phyloP scores from a whole-genome alignment of 495 filamentous ascomycete species.

The Pyronema omphalodes region DNA sequence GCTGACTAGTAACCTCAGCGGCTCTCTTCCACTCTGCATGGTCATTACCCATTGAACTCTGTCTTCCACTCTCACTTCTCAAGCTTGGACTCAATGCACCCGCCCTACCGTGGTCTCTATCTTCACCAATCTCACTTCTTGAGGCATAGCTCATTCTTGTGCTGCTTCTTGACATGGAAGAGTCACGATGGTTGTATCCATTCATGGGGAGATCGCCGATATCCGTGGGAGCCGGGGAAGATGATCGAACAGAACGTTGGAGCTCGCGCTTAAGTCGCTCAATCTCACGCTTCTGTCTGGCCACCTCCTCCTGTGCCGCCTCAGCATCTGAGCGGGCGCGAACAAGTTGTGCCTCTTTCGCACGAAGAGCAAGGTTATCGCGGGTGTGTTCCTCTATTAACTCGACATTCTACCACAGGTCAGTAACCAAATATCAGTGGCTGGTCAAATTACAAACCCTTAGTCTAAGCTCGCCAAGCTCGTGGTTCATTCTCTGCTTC shows the following conservation, averaged over 20 bases:
- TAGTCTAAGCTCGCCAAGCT: constrained; percentile 53
- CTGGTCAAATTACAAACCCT: constrained; percentile 26
- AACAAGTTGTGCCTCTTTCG: constrained; percentile 93
- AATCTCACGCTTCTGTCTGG: constrained; percentile 70
- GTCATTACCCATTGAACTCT: constrained; percentile 28
- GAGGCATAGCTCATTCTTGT: constrained; percentile 50
- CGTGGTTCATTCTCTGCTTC: constrained; percentile 39
- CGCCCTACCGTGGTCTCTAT: constrained; percentile 52
- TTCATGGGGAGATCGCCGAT: constrained; percentile 20
- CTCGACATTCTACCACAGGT: constrained; percentile 55
- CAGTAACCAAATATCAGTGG: constrained; percentile 20
- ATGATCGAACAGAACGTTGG: constrained; percentile 28
- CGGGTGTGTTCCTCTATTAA: constrained; percentile 94
- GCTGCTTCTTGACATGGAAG: neutral
- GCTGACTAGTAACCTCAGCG: constrained; percentile 92
- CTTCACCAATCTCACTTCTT: constrained; percentile 45
- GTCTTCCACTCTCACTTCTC: constrained; percentile 23
- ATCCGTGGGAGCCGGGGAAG: constrained; percentile 26
- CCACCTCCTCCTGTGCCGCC: constrained; percentile 62
- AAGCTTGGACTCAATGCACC: constrained; percentile 17
- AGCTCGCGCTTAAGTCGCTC: constrained; percentile 78
- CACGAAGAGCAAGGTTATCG: constrained; percentile 87
- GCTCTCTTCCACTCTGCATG: constrained; percentile 93
- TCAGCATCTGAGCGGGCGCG: constrained; percentile 80
- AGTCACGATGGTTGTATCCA: neutral